These are phyloP conservation scores for Neocucurbitaria cava DNA, from an alignment of 2,329 filamentous ascomycete species.

Conservation along the genomic window DNA sequence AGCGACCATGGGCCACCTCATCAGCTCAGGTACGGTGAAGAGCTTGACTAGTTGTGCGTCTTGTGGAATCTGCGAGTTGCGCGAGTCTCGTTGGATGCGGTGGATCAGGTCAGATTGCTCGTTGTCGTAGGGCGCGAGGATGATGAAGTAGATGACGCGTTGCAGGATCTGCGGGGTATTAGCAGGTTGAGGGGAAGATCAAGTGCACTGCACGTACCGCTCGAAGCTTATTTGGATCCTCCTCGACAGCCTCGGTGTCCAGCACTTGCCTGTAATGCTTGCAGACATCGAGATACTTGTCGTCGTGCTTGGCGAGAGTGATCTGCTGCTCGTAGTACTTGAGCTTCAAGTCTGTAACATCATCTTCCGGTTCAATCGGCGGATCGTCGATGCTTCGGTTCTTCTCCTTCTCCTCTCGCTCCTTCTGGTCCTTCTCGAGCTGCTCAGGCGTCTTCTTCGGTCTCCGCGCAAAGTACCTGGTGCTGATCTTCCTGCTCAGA, in stretches of 20 bases:
- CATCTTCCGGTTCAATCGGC: slow-evolving; percentile 78
- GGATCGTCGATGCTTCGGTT: slow-evolving; percentile 78
- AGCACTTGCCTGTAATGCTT: slow-evolving; percentile 98
- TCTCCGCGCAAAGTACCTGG: slow-evolving; percentile 86
- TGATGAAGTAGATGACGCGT: slow-evolving; percentile 96
- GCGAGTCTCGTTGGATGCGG: slow-evolving; percentile 84
- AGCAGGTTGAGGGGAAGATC: slow-evolving; percentile 5
- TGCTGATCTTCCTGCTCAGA: slow-evolving; percentile 95
- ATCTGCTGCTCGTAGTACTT: slow-evolving; percentile 98
- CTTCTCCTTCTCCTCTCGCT: slow-evolving; percentile 82
- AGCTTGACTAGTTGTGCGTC: slow-evolving; percentile 89
- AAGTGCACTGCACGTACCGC: slow-evolving; percentile 66
- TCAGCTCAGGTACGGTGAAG: slow-evolving; percentile 94
- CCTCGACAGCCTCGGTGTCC: slow-evolving; percentile 93
- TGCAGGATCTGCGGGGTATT: slow-evolving; percentile 73
- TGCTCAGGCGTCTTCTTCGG: slow-evolving; percentile 90
- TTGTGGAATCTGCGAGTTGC: slow-evolving; percentile 76
- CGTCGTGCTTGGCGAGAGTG: slow-evolving; percentile 90
- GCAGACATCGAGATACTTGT: slow-evolving; percentile 96
- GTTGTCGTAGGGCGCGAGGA: slow-evolving; percentile 96
- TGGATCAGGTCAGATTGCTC: slow-evolving; percentile 97
- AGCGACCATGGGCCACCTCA: slow-evolving; percentile 96
- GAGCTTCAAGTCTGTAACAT: slow-evolving; percentile 95
- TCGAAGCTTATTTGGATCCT: slow-evolving; percentile 83
- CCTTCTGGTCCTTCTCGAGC: slow-evolving; percentile 88